Evolutionary conservation across 2,329 filamentous ascomycete genomes (phyloP).

Genomic region (Pseudogymnoascus sp.): DNA sequence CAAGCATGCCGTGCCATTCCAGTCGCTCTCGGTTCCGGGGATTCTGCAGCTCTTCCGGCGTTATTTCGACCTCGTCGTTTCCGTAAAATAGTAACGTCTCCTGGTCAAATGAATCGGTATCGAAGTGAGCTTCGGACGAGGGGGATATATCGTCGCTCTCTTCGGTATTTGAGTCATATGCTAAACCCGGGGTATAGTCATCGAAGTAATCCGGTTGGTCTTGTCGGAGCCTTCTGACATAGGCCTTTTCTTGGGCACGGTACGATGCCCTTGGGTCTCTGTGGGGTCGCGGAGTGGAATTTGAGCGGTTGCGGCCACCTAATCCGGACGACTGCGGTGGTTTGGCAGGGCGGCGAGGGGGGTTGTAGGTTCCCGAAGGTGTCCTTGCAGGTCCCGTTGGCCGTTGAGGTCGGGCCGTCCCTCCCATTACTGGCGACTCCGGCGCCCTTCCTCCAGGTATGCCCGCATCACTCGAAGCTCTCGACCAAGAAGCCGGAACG

Average conservation of each 20-base stretch:
- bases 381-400: conserved; percentile 64
- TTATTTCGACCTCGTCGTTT: conserved; percentile 81
- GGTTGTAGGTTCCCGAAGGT: conserved; percentile 73
- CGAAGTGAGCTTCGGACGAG: conserved; percentile 72
- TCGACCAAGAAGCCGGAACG: conserved; percentile 31
- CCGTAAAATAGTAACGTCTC: conserved; percentile 90
- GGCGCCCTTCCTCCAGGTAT: conserved; percentile 16
- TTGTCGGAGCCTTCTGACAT: conserved; percentile 83
- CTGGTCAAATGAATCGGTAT: conserved; percentile 78
- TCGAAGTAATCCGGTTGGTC: conserved; percentile 54
- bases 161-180: conserved; percentile 53
- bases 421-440: conserved; percentile 36
- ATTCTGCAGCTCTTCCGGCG: conserved; percentile 81
- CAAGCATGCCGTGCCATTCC: conserved; percentile 97
- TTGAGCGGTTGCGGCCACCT: conserved; percentile 44
- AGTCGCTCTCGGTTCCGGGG: conserved; percentile 81
- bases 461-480: conserved; percentile 33
- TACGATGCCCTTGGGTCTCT: conserved; percentile 67
- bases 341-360: conserved; percentile 45
- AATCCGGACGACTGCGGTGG: conserved; percentile 38
- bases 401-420: conserved; percentile 51
- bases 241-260: conserved; percentile 84
- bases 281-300: conserved; percentile 28
- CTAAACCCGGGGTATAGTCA: conserved; percentile 59
- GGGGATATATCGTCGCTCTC: conserved; percentile 89